Evolutionary conservation across 176 grass and related monocot genomes (phyloP).

Genomic region (Triticum turgidum): DNA sequence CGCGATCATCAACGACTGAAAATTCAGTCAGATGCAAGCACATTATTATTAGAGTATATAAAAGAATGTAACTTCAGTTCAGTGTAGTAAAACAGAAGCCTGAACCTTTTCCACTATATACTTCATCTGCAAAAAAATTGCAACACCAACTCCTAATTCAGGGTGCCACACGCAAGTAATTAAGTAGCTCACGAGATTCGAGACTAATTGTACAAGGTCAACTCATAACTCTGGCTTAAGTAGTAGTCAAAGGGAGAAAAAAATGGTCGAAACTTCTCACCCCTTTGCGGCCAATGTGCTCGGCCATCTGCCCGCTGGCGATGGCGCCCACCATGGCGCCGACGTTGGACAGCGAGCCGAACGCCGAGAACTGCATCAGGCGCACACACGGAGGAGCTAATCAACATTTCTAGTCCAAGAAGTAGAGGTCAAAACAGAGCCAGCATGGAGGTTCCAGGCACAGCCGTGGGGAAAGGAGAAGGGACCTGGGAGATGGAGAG

Average conservation of each 20-base stretch:
- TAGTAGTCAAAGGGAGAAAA: neutral
- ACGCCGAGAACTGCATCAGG: slow-evolving; percentile 68
- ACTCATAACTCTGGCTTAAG: neutral
- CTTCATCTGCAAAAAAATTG: too few relatives aligned
- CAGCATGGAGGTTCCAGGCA: neutral
- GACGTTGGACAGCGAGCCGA: slow-evolving; percentile 83
- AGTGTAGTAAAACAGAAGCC: neutral
- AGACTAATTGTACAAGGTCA: neutral
- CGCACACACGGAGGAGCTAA: accelerated
- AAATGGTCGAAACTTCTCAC: slow-evolving; percentile 29
- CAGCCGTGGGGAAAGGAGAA: too few relatives aligned
- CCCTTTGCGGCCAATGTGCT: slow-evolving; percentile 92
- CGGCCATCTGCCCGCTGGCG: slow-evolving; percentile 84
- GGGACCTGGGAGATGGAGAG: slow-evolving; percentile 78
- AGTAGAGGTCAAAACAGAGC: neutral
- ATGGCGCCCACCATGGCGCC: slow-evolving; percentile 95
- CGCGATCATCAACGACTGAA: slow-evolving; percentile 85
- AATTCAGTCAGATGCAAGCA: neutral
- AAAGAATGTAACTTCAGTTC: neutral
- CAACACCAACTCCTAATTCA: neutral
- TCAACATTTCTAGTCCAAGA: neutral
- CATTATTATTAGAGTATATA: neutral
- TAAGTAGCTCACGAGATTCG: neutral
- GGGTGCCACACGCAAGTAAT: neutral
- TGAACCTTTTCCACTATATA: too few relatives aligned